These are phyloP conservation scores for Sparassis latifolia DNA, from an alignment of 1,284 basidiomycete species.

Conservation along the genomic window DNA sequence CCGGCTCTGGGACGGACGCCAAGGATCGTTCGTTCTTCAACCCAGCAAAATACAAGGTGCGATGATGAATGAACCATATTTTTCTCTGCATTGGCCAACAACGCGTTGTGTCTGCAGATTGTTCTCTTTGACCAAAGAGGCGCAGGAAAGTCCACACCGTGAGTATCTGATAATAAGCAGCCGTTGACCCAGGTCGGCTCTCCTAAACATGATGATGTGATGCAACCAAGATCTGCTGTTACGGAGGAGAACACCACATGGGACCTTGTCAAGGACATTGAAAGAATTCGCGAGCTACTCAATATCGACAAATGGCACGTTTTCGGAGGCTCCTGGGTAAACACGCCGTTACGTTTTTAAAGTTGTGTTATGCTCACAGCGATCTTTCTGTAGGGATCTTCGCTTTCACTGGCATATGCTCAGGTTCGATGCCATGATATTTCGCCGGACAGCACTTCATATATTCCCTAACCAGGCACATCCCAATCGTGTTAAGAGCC, in stretches of 20 bases:
- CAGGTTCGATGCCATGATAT: slow-evolving; percentile 41
- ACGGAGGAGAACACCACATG: slow-evolving; percentile 90
- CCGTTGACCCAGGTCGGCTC: background rate
- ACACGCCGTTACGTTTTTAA: slow-evolving; percentile 8
- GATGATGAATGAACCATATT: background rate
- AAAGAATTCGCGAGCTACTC: slow-evolving; percentile 72
- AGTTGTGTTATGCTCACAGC: background rate
- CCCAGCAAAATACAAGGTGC: slow-evolving; percentile 74
- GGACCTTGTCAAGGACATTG: slow-evolving; percentile 90
- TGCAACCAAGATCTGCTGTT: slow-evolving; percentile 52
- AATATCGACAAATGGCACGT: slow-evolving; percentile 79
- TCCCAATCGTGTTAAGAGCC: slow-evolving; percentile 72
- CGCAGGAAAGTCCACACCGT: slow-evolving; percentile 82
- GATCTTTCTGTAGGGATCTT: slow-evolving; percentile 63
- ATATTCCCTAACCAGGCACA: slow-evolving; percentile 45
- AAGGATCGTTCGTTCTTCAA: slow-evolving; percentile 78
- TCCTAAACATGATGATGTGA: background rate
- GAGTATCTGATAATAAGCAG: slow-evolving; percentile 18
- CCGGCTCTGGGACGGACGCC: slow-evolving; percentile 64
- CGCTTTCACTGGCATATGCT: slow-evolving; percentile 83
- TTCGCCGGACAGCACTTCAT: background rate
- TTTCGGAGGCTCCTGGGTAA: slow-evolving; percentile 87
- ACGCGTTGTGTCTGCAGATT: slow-evolving; percentile 38
- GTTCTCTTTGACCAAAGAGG: slow-evolving; percentile 83
- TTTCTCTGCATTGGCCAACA: too few relatives aligned